Evolutionary conservation across 169 alveolate genomes (phyloP).

Genomic region (Eimeria praecox): DNA sequence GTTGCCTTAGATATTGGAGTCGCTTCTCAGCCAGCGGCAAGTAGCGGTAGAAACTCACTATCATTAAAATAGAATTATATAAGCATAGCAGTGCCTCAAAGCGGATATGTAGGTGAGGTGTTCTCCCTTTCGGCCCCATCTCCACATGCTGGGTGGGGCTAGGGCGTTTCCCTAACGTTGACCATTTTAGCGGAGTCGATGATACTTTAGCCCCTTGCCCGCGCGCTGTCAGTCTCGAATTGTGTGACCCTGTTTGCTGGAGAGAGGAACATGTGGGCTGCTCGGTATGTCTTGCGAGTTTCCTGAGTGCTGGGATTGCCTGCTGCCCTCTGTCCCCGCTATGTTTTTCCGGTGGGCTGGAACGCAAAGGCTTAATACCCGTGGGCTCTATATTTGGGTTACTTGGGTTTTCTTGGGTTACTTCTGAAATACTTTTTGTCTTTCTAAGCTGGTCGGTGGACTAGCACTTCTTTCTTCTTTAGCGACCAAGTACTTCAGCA

Average conservation of each 20-base stretch:
- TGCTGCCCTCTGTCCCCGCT: background rate
- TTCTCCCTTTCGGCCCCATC: background rate
- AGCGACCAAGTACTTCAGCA: background rate
- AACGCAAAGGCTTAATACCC: background rate
- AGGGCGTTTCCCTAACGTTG: background rate
- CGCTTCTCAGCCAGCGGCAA: background rate
- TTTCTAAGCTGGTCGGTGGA: too few species aligned
- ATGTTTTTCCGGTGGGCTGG: background rate
- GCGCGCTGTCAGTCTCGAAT: background rate
- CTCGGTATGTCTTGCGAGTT: background rate
- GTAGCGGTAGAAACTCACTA: background rate
- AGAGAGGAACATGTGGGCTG: background rate
- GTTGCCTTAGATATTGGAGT: background rate
- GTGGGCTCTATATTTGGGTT: background rate
- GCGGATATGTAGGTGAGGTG: background rate
- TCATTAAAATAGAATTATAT: background rate
- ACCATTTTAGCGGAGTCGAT: background rate
- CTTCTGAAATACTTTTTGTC: too few species aligned
- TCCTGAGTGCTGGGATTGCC: background rate
- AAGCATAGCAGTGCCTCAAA: background rate
- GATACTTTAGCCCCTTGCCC: background rate
- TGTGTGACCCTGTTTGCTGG: background rate
- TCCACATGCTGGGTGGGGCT: background rate
- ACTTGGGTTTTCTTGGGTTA: too few species aligned
- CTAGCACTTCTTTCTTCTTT: background rate